Evolutionary conservation across 768 basidiomycete genomes (phyloP), one percentile per base, ranked within the genome.

Genomic region (Lentinula raphanica): DNA sequence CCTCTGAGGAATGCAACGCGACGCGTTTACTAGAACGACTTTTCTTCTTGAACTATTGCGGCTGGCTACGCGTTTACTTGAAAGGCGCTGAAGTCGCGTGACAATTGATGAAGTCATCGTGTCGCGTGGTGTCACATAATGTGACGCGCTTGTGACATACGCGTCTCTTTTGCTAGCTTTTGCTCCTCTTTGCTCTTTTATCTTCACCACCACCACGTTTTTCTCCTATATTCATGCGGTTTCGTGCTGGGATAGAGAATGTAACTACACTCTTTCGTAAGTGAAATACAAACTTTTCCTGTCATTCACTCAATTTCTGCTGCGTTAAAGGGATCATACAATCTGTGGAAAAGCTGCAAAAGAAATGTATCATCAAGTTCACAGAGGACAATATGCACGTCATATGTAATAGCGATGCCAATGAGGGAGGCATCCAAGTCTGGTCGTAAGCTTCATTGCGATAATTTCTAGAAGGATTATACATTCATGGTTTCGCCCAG

Each of bases 391-490:
- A 82, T 36, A 86, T 94, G 77, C 85, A 86, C 60, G 83, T 94
- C 59, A 93, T 95, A 56, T 94, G 93, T 75, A 87, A 88, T 58
- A 82, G 77, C 50, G 89, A 92, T 55, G 81, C 82, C 38, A 87
- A 85, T 63, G 90, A 92, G 64, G 90, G 89, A 0, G 90, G 90
- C 3, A 85, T 92, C 3, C 92, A 94, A 68, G 90, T 94, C 53
- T 94, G 93, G 93, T 76, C 76, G 73, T 77, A 49, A 42, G 71
- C 60, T 46, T n/a, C n/a, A 36, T 17, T 9, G 57, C 29, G 23
- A 9, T 27, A 12, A 28, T 13, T 25, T 25, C n/a, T n/a, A 28
- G 15, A 12, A 38, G 17, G 17, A 35, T 46, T 39, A 25, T 32
- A 15, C 9, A 31, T 6, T 35, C 17, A 17, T n/a, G n/a, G n/a